phyloP scores from a whole-genome alignment of 257 asterid genomes.

The Penstemon barbatus region DNA sequence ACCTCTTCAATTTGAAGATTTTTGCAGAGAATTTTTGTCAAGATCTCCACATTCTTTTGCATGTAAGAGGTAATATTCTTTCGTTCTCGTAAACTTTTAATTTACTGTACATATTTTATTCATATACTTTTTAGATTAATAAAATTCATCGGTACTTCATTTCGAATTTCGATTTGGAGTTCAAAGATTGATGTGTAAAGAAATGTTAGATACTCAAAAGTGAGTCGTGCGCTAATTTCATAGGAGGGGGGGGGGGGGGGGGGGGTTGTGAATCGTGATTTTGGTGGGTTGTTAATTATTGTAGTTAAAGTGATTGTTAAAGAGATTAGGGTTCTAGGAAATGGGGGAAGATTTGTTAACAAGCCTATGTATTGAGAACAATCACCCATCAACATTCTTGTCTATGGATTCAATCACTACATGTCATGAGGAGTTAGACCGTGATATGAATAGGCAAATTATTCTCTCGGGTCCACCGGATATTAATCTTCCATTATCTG shows the following conservation, averaged over 20 bases:
- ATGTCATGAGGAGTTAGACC: conserved; percentile 74
- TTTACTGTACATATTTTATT: conserved; percentile 22
- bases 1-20: conserved; percentile 17
- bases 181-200: conserved; percentile 7
- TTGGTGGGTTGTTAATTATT: conserved; percentile 8
- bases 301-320: background rate
- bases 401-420: conserved; percentile 94
- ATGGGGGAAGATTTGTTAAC: conserved; percentile 79
- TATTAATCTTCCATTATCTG: conserved; percentile 75
- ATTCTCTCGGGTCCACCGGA: conserved; percentile 77
- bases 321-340: conserved; percentile 26
- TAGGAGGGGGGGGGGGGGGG: conserved; percentile 4
- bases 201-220: background rate
- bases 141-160: conserved; percentile 11
- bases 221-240: conserved; percentile 27
- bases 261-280: conserved; percentile 5
- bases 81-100: background rate
- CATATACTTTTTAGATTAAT: conserved; percentile 21
- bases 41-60: conserved; percentile 36
- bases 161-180: conserved; percentile 13
- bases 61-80: conserved; percentile 31
- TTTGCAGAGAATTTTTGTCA: conserved; percentile 31
- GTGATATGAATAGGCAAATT: conserved; percentile 72
- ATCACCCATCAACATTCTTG: conserved; percentile 86
- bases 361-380: conserved; percentile 71